phyloP scores from a whole-genome alignment of 257 asterid species.

The Plantago elongata region DNA sequence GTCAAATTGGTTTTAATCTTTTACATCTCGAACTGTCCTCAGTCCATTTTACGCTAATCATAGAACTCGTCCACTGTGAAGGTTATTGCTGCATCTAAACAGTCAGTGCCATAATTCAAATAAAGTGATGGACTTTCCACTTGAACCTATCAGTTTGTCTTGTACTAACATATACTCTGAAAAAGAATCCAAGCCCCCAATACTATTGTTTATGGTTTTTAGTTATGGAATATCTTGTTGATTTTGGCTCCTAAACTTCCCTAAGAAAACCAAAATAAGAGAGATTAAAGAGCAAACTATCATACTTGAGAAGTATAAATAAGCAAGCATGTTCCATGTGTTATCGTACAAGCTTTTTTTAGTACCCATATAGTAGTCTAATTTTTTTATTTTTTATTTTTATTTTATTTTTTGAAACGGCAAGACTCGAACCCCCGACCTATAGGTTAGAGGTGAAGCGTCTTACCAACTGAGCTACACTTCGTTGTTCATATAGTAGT shows the following conservation, averaged over 20 bases:
- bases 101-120: conserved; percentile 7
- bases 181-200: too few relatives aligned
- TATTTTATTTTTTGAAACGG: too few relatives aligned
- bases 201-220: too few relatives aligned
- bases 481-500: too few relatives aligned
- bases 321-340: neutral
- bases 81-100: neutral
- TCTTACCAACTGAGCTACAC: too few relatives aligned
- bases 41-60: neutral
- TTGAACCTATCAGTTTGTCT: too few relatives aligned
- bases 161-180: too few relatives aligned
- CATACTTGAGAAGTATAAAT: conserved; percentile 4
- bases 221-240: too few relatives aligned
- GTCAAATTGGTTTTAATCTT: neutral
- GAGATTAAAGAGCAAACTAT: neutral
- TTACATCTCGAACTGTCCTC: neutral
- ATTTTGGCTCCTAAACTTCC: too few relatives aligned
- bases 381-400: too few relatives aligned
- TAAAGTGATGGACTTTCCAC: neutral
- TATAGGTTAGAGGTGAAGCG: too few relatives aligned
- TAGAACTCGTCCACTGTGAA: conserved; percentile 1
- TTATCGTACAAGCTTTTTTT: neutral
- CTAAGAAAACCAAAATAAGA: neutral
- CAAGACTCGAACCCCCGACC: too few relatives aligned
- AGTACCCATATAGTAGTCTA: neutral